phyloP scores from a whole-genome alignment of 2,329 filamentous ascomycete genomes.

The Chaetoscypha palmicola region DNA sequence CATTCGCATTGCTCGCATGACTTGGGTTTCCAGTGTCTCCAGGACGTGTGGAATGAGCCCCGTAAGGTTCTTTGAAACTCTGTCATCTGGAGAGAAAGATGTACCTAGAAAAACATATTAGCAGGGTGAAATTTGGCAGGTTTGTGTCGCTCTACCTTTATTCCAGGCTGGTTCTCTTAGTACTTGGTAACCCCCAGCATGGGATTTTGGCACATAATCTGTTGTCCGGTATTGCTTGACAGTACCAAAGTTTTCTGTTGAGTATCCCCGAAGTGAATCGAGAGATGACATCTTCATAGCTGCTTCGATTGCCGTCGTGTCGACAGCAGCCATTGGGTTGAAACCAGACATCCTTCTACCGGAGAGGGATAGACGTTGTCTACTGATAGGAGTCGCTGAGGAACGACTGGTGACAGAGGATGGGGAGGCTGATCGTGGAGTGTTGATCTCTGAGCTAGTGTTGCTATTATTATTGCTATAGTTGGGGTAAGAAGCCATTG shows the following conservation, averaged over 20 bases:
- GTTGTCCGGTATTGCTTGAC: conserved; percentile 48
- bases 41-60: conserved; percentile 59
- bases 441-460: conserved; percentile 23
- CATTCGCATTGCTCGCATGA: conserved; percentile 64
- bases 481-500: conserved; percentile 26
- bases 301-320: conserved; percentile 50
- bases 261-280: conserved; percentile 54
- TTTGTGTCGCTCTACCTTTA: conserved; percentile 42
- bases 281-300: conserved; percentile 54
- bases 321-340: conserved; percentile 33
- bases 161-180: conserved; percentile 58
- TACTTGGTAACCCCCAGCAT: conserved; percentile 54
- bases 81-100: conserved; percentile 57
- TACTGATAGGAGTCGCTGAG: conserved; percentile 23
- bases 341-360: conserved; percentile 24
- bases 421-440: conserved; percentile 27
- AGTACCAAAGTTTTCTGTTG: conserved; percentile 47
- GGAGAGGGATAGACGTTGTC: conserved; percentile 27
- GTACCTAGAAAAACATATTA: conserved; percentile 40
- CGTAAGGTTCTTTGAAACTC: conserved; percentile 56
- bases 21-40: conserved; percentile 53
- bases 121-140: conserved; percentile 5
- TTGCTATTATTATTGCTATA: conserved; percentile 21
- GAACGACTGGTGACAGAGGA: conserved; percentile 24
- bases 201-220: conserved; percentile 45